Evolutionary conservation across 441 rosid genomes (phyloP).

Genomic region (Flueggea neowawraea): DNA sequence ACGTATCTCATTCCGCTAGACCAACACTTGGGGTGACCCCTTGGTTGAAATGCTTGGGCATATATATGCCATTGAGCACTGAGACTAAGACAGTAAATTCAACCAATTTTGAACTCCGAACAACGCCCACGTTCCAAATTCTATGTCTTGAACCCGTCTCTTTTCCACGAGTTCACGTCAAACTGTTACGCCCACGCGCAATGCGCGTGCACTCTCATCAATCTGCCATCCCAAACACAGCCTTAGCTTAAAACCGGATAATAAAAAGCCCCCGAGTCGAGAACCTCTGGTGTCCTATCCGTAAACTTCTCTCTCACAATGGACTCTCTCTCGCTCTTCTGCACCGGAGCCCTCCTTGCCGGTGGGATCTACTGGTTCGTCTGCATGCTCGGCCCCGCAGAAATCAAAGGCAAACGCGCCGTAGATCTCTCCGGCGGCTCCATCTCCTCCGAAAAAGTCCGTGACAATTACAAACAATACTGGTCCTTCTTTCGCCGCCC

Average conservation of each 20-base stretch:
- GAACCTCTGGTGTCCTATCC: too few species aligned
- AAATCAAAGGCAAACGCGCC: slow-evolving; percentile 68
- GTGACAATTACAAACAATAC: slow-evolving; percentile 71
- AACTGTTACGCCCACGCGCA: slow-evolving; percentile 9
- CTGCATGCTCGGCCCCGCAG: slow-evolving; percentile 81
- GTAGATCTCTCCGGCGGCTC: slow-evolving; percentile 85
- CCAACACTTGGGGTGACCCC: too few species aligned
- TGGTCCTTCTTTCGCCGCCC: slow-evolving; percentile 92
- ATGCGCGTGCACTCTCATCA: neutral
- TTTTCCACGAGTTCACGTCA: neutral
- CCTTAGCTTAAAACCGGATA: slow-evolving; percentile 2
- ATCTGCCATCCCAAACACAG: too few species aligned
- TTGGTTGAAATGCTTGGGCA: too few species aligned
- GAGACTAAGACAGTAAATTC: too few species aligned
- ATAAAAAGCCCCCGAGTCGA: neutral
- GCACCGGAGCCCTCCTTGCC: slow-evolving; percentile 67
- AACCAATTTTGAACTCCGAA: too few species aligned
- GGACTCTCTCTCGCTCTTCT: slow-evolving; percentile 57
- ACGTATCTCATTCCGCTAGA: too few species aligned
- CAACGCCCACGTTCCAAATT: too few species aligned
- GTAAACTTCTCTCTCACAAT: slow-evolving; percentile 14
- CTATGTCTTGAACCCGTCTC: neutral
- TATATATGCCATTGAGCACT: too few species aligned
- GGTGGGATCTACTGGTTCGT: slow-evolving; percentile 85
- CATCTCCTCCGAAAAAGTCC: slow-evolving; percentile 80